A percentile compares a stretch with the other conserved stretches of the same genome.
Conservation (phyloP, 2,329 filamentous ascomycete species). For the Samsoniella hepiali region DNA sequence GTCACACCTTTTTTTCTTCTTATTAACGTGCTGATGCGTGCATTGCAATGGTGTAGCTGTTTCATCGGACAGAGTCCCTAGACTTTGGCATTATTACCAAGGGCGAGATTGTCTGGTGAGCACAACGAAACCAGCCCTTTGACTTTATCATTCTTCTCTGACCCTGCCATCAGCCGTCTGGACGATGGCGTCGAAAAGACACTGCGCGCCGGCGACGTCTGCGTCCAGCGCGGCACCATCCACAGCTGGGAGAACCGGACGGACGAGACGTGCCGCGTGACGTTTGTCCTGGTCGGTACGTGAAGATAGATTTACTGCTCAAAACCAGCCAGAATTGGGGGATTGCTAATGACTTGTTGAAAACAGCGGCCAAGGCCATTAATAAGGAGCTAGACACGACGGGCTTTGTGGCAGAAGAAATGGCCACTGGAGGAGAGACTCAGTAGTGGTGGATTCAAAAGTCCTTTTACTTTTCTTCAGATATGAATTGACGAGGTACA, state of each 20-base stretch:
- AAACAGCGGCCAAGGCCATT: constrained; percentile 10
- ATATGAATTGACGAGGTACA: no score
- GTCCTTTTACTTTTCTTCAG: no score
- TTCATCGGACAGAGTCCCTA: constrained; percentile 25
- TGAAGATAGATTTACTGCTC: neutral
- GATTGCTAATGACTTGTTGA: neutral
- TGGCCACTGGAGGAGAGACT: constrained; percentile 12
- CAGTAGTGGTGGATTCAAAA: neutral
- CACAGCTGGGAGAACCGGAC: constrained; percentile 24
- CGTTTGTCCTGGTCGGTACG: constrained; percentile 23
- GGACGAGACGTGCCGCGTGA: constrained; percentile 22
- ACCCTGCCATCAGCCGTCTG: constrained; percentile 18
- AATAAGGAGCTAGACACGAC: constrained; percentile 1
- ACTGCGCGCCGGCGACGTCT: constrained; percentile 23
- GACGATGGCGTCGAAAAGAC: constrained; percentile 24
- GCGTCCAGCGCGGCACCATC: constrained; percentile 25
- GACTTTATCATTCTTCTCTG: neutral
- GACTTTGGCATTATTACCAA: constrained; percentile 24
- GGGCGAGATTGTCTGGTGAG: constrained; percentile 24
- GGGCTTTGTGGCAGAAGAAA: constrained; percentile 6
- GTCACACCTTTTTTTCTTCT: no score
- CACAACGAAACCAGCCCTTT: neutral
- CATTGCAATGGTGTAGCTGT: constrained; percentile 15
- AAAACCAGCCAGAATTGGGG: neutral
- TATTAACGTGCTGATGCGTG: neutral